Conservation (phyloP, 2,329 filamentous ascomycete genomes). For the Plectosphaerella plurivora region DNA sequence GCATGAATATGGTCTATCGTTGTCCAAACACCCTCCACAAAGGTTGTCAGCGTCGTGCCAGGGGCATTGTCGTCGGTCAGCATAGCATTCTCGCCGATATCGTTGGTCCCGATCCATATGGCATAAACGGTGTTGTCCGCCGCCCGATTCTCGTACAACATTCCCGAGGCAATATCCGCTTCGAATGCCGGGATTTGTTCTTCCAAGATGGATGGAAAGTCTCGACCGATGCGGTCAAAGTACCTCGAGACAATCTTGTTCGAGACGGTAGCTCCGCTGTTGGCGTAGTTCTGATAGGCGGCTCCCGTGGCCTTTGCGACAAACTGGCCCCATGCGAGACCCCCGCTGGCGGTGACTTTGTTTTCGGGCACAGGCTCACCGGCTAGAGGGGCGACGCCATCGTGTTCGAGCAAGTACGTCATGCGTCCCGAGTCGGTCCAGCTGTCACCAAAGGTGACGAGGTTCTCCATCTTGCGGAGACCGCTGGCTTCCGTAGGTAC, state of each 20-base stretch:
- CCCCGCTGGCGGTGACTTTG: conserved; percentile 57
- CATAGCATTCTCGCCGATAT: conserved; percentile 63
- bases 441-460: conserved; percentile 71
- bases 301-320: conserved; percentile 55
- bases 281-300: conserved; percentile 64
- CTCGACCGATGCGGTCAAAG: conserved; percentile 41
- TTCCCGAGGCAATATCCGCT: conserved; percentile 38
- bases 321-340: conserved; percentile 65
- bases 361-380: conserved; percentile 43
- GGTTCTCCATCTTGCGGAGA: conserved; percentile 49
- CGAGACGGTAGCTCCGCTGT: conserved; percentile 68
- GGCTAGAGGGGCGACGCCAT: conserved; percentile 57
- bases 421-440: conserved; percentile 71
- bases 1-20: conserved; percentile 60
- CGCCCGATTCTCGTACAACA: conserved; percentile 38
- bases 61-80: conserved; percentile 58
- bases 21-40: conserved; percentile 63
- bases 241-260: conserved; percentile 60
- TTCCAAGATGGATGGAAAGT: conserved; percentile 58
- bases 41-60: conserved; percentile 58
- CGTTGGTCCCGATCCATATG: conserved; percentile 80
- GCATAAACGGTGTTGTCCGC: conserved; percentile 64
- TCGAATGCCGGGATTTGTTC: conserved; percentile 57
- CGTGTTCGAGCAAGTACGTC: conserved; percentile 54
- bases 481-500: conserved; percentile 5